Evolutionary conservation across 805 yeast genomes (phyloP).

Genomic region (Metschnikowia anglica): DNA sequence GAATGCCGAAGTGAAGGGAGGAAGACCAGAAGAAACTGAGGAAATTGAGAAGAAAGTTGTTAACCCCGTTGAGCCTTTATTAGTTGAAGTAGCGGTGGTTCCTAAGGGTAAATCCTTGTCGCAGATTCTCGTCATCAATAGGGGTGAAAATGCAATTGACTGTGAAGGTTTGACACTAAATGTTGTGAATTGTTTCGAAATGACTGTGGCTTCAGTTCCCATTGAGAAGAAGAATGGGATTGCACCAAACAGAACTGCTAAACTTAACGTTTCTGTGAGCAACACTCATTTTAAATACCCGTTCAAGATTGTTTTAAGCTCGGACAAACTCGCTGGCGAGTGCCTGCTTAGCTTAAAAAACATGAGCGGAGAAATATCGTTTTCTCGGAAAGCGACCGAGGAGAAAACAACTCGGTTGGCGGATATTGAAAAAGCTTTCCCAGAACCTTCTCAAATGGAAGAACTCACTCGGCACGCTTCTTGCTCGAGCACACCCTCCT

Average conservation of each 20-base stretch:
- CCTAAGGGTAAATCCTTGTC: conserved; percentile 35
- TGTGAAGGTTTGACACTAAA: conserved; percentile 32
- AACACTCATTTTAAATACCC: conserved; percentile 36
- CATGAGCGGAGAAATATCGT: conserved; percentile 23
- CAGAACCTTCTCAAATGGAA: background rate
- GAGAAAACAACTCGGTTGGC: background rate
- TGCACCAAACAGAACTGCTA: conserved; percentile 29
- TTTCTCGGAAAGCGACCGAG: background rate
- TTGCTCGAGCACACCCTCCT: conserved; percentile 8
- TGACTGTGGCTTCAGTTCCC: conserved; percentile 26
- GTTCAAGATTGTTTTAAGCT: conserved; percentile 29
- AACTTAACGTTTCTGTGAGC: conserved; percentile 34
- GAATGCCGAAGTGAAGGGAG: background rate
- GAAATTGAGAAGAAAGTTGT: background rate
- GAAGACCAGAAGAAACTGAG: background rate
- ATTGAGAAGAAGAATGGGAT: conserved; percentile 35
- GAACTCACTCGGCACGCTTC: conserved; percentile 2
- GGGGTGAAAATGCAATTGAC: conserved; percentile 25
- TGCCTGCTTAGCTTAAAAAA: conserved; percentile 25
- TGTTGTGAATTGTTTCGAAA: conserved; percentile 31
- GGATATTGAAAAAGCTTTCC: background rate
- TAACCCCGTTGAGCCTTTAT: conserved; percentile 3
- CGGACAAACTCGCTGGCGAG: conserved; percentile 20
- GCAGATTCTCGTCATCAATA: conserved; percentile 33
- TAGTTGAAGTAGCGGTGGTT: conserved; percentile 24